A percentile compares a stretch with the other conserved stretches of the same genome.
These are phyloP conservation scores for Solanum piurae DNA, from an alignment of 257 asterid genomes.

Conservation along the genomic window DNA sequence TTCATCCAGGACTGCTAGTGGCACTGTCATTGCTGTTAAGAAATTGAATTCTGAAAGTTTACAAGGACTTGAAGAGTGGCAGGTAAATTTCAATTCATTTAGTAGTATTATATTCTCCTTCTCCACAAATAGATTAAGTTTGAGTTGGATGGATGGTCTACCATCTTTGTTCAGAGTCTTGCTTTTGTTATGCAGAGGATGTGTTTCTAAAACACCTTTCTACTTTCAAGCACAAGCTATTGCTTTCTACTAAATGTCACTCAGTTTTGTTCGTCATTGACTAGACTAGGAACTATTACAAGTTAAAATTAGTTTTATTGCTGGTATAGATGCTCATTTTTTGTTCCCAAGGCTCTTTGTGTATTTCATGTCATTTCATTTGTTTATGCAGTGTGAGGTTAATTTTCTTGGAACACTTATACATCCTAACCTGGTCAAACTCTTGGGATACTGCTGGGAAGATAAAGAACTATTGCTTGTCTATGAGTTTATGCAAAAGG, in stretches of 20 bases:
- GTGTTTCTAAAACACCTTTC: background rate
- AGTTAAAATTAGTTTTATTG: background rate
- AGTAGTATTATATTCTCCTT: background rate
- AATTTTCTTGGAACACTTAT: slow-evolving; percentile 74
- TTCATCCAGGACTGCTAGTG: slow-evolving; percentile 21
- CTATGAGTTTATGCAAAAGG: slow-evolving; percentile 87
- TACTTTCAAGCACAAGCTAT: background rate
- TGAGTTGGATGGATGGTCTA: background rate
- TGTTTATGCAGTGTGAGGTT: slow-evolving; percentile 54
- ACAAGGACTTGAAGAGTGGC: slow-evolving; percentile 84
- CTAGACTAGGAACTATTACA: background rate
- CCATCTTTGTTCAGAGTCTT: background rate
- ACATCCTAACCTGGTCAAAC: slow-evolving; percentile 77
- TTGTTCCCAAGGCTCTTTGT: background rate
- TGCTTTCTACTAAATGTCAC: background rate
- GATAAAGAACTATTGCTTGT: slow-evolving; percentile 69
- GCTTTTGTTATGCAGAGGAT: background rate
- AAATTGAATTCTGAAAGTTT: slow-evolving; percentile 55
- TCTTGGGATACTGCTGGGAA: slow-evolving; percentile 80
- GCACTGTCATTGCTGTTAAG: slow-evolving; percentile 65
- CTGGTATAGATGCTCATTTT: background rate
- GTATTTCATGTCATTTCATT: background rate
- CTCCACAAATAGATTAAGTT: background rate
- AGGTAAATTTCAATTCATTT: slow-evolving; percentile 17
- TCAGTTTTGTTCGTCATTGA: background rate